Percentiles rank a stretch among this genome's conserved stretches.
Evolutionary conservation across 495 filamentous ascomycete species (phyloP).

Genomic region (Rhypophila decipiens): DNA sequence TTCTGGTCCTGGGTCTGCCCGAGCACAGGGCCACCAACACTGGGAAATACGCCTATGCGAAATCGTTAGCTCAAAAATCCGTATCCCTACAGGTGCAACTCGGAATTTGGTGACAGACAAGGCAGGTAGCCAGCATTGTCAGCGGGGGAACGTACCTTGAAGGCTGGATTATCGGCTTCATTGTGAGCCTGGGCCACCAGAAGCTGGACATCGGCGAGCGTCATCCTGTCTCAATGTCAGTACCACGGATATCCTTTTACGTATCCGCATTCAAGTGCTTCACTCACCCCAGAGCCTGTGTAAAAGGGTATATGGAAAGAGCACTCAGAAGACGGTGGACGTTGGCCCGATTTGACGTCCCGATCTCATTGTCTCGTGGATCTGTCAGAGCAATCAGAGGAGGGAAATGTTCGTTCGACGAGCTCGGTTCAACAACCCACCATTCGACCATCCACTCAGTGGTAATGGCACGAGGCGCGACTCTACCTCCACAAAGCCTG

Average conservation of each 20-base stretch:
- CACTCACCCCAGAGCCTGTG: slow-evolving; percentile 35
- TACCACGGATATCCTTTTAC: no score
- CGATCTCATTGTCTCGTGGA: slow-evolving; percentile 55
- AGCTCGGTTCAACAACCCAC: slow-evolving; percentile 38
- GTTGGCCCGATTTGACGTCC: slow-evolving; percentile 54
- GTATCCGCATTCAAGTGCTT: no score
- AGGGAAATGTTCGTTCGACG: not conserved
- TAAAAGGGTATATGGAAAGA: slow-evolving; percentile 57
- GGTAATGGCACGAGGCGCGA: slow-evolving; percentile 61
- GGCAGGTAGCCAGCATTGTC: not conserved
- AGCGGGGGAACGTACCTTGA: slow-evolving; percentile 45
- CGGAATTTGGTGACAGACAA: not conserved
- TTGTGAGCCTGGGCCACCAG: slow-evolving; percentile 59
- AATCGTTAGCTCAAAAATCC: slow-evolving; percentile 1
- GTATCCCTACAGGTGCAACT: no score
- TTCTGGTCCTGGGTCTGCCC: no score
- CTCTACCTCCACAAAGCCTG: slow-evolving; percentile 72
- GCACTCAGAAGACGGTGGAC: slow-evolving; percentile 55
- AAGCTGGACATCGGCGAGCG: slow-evolving; percentile 53
- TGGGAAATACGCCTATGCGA: slow-evolving; percentile 60
- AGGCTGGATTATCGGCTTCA: slow-evolving; percentile 57
- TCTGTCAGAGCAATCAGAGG: slow-evolving; percentile 36
- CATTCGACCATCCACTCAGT: slow-evolving; percentile 66
- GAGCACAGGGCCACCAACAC: slow-evolving; percentile 51
- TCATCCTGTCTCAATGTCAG: slow-evolving; percentile 56